Base-by-base conservation (phyloP, 2,329 filamentous ascomycete genomes). In the Monilinia aucupariae region DNA sequence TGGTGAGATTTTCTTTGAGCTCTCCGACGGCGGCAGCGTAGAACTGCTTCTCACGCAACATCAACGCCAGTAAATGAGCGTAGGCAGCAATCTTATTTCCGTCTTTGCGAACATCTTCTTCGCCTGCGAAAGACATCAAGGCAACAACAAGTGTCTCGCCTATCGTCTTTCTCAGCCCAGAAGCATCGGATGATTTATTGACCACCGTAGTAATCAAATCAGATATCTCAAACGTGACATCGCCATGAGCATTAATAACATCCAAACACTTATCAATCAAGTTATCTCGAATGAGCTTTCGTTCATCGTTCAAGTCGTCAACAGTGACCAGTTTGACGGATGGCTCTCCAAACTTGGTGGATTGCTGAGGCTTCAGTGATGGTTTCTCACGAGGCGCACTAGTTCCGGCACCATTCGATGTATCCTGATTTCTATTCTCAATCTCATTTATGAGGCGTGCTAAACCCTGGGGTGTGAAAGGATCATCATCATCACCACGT, bases 241-340 rank as follows among this genome's bases (percentile, higher is more conserved):
- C 87, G 17, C 92, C 88, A 69, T 97, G 92, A 45, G 88, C 87
- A 73, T 93, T 89, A 60, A 99, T 86, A 41, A 97, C 86, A 71
- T 97, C 92, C 27, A 99, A 80, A 68, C 90, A 96, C 64, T 91
- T 89, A 70, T 97, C 92, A 64, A 97, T 92, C 61, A 97, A 77
- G 62, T 90, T 87, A 25, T 85, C 81, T 47, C 91, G 85, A 48
- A 97, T 79, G n/a, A 81, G 82, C 5, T 82, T 80, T 52, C 94
- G 86, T 74, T 90, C 84, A 41, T 84, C 83, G 66, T 96, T 90
- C 8, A 99, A 80, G 67, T 92, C 88, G 64, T 97, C 90, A 63
- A 92, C 81, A 0, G 89, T 89, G 39, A 86, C 75, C 62, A 65
- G 70, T 50, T 69, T 67, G 37, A 22, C 55, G 51, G 34, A 9